Conservation (phyloP, 768 basidiomycete genomes). For the Tylopilus sp. region DNA sequence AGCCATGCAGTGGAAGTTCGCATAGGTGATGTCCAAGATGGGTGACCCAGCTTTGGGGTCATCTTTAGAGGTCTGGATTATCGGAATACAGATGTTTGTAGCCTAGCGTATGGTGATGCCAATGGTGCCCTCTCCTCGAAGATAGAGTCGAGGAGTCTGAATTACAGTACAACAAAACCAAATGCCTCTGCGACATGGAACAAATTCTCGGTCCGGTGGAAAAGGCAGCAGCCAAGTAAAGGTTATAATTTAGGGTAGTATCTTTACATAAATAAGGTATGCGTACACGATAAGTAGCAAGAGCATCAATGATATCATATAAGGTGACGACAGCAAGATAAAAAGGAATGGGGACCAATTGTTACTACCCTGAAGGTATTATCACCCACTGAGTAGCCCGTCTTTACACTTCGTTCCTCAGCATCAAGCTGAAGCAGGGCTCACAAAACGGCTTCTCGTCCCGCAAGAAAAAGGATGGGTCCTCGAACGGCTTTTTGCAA, state of each 20-base stretch:
- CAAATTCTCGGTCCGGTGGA: too few species aligned
- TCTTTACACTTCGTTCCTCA: slow-evolving; percentile 68
- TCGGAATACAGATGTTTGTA: too few species aligned
- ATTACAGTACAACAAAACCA: too few species aligned
- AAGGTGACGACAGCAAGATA: neutral
- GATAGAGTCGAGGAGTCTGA: too few species aligned
- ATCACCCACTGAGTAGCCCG: neutral
- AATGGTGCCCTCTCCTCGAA: too few species aligned
- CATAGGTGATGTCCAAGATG: too few species aligned
- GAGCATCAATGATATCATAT: slow-evolving; percentile 9
- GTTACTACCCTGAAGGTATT: neutral
- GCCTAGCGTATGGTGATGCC: too few species aligned
- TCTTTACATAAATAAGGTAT: slow-evolving; percentile 25
- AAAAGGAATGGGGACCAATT: neutral
- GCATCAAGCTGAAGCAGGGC: slow-evolving; percentile 78
- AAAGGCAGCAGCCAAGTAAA: too few species aligned
- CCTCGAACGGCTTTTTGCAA: slow-evolving; percentile 79
- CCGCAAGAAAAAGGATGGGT: slow-evolving; percentile 85
- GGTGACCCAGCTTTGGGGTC: too few species aligned
- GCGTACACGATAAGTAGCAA: slow-evolving; percentile 11
- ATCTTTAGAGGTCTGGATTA: too few species aligned
- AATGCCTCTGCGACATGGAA: too few species aligned
- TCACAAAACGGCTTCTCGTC: slow-evolving; percentile 84
- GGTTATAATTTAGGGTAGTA: neutral
- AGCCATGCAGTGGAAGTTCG: neutral